phyloP scores from a whole-genome alignment of 345 rosid genomes.

The Euphorbia tirucalli region DNA sequence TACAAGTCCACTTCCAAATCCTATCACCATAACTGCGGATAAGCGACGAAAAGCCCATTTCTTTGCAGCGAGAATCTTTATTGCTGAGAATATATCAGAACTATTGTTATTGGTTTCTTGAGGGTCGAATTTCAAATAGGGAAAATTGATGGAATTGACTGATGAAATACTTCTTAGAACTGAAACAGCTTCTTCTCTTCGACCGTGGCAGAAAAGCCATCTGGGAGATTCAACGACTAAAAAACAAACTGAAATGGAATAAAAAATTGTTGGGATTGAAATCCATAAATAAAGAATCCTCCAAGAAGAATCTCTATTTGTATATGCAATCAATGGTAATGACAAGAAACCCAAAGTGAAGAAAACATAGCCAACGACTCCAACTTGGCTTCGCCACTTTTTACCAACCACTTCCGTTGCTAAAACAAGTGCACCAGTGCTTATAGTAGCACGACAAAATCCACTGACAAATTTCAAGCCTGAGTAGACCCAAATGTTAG shows the following conservation, averaged over 20 bases:
- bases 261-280: constrained; percentile 1
- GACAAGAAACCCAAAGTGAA: constrained; percentile 28
- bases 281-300: constrained; percentile 16
- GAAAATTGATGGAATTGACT: constrained; percentile 30
- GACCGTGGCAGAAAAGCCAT: constrained; percentile 20
- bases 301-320: constrained; percentile 18
- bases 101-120: constrained; percentile 23
- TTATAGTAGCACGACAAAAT: constrained; percentile 21
- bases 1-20: constrained; percentile 61
- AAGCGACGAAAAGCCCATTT: constrained; percentile 50
- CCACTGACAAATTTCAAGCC: constrained; percentile 17
- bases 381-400: constrained; percentile 22
- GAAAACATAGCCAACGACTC: constrained; percentile 5
- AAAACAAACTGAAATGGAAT: not conserved
- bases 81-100: constrained; percentile 37
- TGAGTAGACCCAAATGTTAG: constrained; percentile 21
- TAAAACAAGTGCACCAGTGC: constrained; percentile 22
- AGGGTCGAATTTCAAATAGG: constrained; percentile 28
- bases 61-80: constrained; percentile 41
- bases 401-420: constrained; percentile 22
- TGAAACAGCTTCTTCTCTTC: constrained; percentile 41
- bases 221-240: constrained; percentile 20
- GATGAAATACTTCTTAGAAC: constrained; percentile 46
- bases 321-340: constrained; percentile 17
- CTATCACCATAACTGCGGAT: constrained; percentile 36